Evolutionary conservation across 805 yeast genomes (phyloP).

Genomic region (Candida odintsovae): DNA sequence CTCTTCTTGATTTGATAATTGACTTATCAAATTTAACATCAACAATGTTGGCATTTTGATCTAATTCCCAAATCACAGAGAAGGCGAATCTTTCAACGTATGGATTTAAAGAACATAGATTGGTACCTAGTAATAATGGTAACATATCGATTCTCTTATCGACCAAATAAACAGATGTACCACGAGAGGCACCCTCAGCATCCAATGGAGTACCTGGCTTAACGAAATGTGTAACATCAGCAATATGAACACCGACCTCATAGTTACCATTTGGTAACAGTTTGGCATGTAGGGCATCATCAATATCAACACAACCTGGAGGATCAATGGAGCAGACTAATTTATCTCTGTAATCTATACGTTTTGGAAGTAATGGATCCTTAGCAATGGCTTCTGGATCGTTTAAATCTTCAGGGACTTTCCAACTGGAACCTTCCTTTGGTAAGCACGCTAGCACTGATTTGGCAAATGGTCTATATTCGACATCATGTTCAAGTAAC

Average conservation of each 20-base stretch:
- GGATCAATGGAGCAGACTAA: constrained; percentile 96
- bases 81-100: constrained; percentile 95
- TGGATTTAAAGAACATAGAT: constrained; percentile 90
- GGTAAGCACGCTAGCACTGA: constrained; percentile 92
- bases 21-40: constrained; percentile 78
- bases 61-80: constrained; percentile 93
- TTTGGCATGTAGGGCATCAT: constrained; percentile 92
- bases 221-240: constrained; percentile 97
- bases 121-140: constrained; percentile 92
- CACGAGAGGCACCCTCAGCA: constrained; percentile 94
- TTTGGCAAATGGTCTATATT: constrained; percentile 91
- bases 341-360: constrained; percentile 84
- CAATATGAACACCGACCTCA: constrained; percentile 98
- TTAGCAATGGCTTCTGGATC: constrained; percentile 48
- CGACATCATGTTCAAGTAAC: constrained; percentile 90
- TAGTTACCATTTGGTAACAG: constrained; percentile 84
- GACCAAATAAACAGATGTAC: constrained; percentile 94
- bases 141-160: constrained; percentile 99
- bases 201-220: constrained; percentile 89
- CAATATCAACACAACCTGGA: constrained; percentile 97
- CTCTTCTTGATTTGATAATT: constrained; percentile 84
- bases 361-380: constrained; percentile 42
- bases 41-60: constrained; percentile 78
- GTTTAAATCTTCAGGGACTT: constrained; percentile 62
- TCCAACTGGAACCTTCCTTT: constrained; percentile 89